These are phyloP conservation scores for Sporothrix phasma DNA, from an alignment of 2,329 filamentous ascomycete genomes.

Conservation along the genomic window DNA sequence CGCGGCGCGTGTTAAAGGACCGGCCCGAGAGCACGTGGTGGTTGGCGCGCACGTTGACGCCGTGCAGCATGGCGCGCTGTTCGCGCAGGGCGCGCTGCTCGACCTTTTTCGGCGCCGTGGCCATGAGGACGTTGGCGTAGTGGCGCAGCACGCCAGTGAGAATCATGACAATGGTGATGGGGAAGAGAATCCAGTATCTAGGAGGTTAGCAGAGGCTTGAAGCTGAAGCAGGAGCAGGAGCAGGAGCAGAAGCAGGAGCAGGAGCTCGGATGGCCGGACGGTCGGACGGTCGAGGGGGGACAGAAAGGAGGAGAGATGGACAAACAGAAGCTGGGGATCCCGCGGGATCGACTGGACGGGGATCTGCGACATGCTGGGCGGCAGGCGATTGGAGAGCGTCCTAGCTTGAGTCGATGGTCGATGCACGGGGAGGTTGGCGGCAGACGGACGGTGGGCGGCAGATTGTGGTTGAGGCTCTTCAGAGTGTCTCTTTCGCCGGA, in stretches of 20 bases:
- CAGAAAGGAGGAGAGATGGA: conserved; percentile 16
- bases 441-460: neutral
- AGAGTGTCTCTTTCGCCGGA: neutral
- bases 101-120: conserved; percentile 72
- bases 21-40: conserved; percentile 66
- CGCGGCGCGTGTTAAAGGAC: conserved; percentile 71
- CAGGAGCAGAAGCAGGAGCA: too few species aligned
- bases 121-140: conserved; percentile 88
- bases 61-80: conserved; percentile 73
- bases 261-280: too few species aligned
- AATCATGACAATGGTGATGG: conserved; percentile 97
- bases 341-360: conserved; percentile 91
- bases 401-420: neutral
- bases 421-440: neutral
- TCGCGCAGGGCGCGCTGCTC: conserved; percentile 69
- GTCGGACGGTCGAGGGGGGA: too few species aligned
- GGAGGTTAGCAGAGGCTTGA: neutral
- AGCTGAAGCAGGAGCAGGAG: too few species aligned
- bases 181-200: conserved; percentile 98
- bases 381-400: neutral
- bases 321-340: conserved; percentile 96
- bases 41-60: conserved; percentile 75
- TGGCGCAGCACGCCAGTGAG: conserved; percentile 91
- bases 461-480: conserved; percentile 1
- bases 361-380: conserved; percentile 65